Conservation (phyloP, 768 basidiomycete genomes). For the Lanmaoa pseudosensibilis region DNA sequence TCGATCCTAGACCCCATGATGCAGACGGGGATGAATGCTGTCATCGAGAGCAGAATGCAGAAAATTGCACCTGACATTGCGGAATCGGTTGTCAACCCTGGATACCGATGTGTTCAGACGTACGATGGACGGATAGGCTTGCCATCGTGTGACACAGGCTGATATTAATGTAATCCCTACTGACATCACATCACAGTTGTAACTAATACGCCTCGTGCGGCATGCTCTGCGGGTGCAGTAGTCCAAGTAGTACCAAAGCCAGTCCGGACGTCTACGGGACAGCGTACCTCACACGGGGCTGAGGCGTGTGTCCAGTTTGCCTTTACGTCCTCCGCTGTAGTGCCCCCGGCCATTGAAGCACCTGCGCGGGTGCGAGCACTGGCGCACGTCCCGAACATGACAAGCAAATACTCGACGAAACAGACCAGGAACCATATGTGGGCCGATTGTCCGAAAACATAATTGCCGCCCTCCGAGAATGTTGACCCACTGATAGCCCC, state of each 20-base stretch:
- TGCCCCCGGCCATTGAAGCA: constrained; percentile 10
- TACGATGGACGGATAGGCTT: constrained; percentile 4
- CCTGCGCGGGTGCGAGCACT: constrained; percentile 5
- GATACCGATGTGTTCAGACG: constrained; percentile 10
- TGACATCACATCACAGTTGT: constrained; percentile 30
- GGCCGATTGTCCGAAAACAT: constrained; percentile 12
- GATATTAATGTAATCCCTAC: constrained; percentile 32
- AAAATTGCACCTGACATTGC: constrained; percentile 23
- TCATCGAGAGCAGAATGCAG: constrained; percentile 37
- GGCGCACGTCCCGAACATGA: constrained; percentile 11
- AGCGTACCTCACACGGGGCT: constrained; percentile 5
- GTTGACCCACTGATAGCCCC: not conserved
- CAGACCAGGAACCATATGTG: constrained; percentile 17
- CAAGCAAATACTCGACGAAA: constrained; percentile 24
- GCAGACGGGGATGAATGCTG: constrained; percentile 37
- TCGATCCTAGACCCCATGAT: constrained; percentile 9
- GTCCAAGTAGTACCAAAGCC: constrained; percentile 22
- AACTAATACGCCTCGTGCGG: constrained; percentile 17
- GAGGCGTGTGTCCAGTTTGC: constrained; percentile 10
- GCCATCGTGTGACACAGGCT: constrained; percentile 9
- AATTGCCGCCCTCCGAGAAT: not conserved
- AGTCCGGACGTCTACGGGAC: constrained; percentile 4
- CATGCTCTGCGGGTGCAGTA: constrained; percentile 21
- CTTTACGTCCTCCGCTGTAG: constrained; percentile 6
- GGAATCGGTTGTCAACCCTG: constrained; percentile 15